These are phyloP conservation scores for Pterocarpus santalinus DNA, from an alignment of 306 rosid species.

Conservation along the genomic window DNA sequence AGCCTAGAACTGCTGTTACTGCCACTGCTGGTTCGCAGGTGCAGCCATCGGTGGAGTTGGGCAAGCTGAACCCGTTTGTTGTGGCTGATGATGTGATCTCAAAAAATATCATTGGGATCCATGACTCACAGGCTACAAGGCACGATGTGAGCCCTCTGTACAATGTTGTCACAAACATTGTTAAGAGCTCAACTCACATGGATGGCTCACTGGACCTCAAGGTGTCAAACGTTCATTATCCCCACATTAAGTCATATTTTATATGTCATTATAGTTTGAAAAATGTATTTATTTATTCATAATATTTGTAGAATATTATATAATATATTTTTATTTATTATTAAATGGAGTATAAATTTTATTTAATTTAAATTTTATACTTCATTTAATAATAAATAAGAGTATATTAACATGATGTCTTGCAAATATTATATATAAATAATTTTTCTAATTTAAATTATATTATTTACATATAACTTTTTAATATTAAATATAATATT, in stretches of 20 bases:
- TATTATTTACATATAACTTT: no score
- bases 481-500: no score
- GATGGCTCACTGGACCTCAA: slow-evolving; percentile 39
- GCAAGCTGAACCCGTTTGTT: neutral
- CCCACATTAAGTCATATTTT: neutral
- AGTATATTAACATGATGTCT: no score
- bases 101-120: slow-evolving; percentile 39
- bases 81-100: slow-evolving; percentile 37
- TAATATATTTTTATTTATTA: no score
- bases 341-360: no score
- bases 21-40: neutral
- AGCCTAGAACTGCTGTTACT: neutral
- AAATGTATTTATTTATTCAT: no score
- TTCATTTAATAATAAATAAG: no score
- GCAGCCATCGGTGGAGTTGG: neutral
- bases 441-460: no score
- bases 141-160: slow-evolving; percentile 48
- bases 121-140: slow-evolving; percentile 25
- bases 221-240: slow-evolving; percentile 11
- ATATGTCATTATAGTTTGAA: no score
- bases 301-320: no score
- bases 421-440: no score
- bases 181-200: slow-evolving; percentile 34
- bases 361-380: no score
- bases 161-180: slow-evolving; percentile 34